Base-by-base conservation (phyloP, 768 basidiomycete genomes). In the Boletus barrowsii region DNA sequence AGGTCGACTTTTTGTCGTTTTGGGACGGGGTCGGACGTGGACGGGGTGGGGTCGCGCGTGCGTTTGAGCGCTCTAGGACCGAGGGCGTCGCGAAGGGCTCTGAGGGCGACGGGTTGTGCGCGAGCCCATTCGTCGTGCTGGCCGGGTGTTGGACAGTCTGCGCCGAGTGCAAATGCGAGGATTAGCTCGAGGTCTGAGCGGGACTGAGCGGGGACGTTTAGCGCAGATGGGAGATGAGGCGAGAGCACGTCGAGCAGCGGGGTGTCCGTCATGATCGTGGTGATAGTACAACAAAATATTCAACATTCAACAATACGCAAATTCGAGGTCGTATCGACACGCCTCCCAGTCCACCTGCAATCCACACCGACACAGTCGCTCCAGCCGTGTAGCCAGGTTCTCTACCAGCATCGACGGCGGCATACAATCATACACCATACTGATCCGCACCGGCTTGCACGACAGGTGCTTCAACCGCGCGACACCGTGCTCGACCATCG, bases 111-210 rank as follows among this genome's bases (percentile, higher is more conserved):
- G 6, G 68, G 56, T 29, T 71, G 68, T 1, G 57, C 49, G 20
- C 55, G 56, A 0, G 55, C 48, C 71, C 73, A 72, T 20, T 67
- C 62, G 10, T 51, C 46, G 30, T 55, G 60, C 0, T 49, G 40
- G 20, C 62, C 49, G 42, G 37, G 29, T 20, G 61, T 14, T 7
- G 70, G 63, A 36, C 66, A 67, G 15, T 64, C 63, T 4, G 52
- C 65, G 1, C 72, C 72, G 18, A 68, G 57, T 3, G 59, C 66
- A 60, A 73, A 74, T 15, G 60, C 43, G 30, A 72, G 61, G 10
- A 74, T 32, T 0, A 53, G 56, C 15, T 72, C 73, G 11, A 72
- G 36, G 17, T 29, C 15, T 2, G 40, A 22, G 3, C 60, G 53
- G 42, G 40, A 10, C 2, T 20, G 14, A 61, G 50, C 10, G 7